Conservation (phyloP, 805 yeast species). For the Schwanniomyces pseudopolymorphus region DNA sequence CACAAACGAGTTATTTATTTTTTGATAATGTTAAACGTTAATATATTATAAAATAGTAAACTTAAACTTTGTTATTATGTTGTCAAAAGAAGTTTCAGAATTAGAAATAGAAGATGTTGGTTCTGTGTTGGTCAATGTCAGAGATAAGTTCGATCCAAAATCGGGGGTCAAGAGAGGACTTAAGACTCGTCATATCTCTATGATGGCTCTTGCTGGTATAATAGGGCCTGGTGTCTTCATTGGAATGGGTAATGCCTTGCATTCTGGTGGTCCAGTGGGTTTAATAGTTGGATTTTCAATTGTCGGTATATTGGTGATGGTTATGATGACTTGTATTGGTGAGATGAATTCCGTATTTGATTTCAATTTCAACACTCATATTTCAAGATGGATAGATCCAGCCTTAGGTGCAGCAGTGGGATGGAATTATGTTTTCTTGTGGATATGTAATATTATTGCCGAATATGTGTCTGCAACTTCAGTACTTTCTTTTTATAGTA, state of each 20-base stretch:
- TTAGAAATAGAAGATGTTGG: slow-evolving; percentile 1
- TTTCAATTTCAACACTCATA: slow-evolving; percentile 48
- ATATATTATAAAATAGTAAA: no score
- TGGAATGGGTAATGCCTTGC: slow-evolving; percentile 49
- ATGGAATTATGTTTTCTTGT: slow-evolving; percentile 45
- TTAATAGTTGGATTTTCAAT: slow-evolving; percentile 2
- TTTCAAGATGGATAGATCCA: slow-evolving; percentile 47
- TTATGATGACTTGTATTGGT: slow-evolving; percentile 5
- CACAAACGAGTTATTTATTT: not conserved
- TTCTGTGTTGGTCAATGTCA: slow-evolving; percentile 19
- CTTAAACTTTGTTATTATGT: no score
- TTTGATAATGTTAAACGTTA: not conserved
- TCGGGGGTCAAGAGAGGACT: slow-evolving; percentile 50
- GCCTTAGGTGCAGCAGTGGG: slow-evolving; percentile 60
- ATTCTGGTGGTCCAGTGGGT: slow-evolving; percentile 57
- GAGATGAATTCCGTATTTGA: slow-evolving; percentile 13
- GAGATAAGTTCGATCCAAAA: slow-evolving; percentile 12
- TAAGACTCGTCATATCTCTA: slow-evolving; percentile 49
- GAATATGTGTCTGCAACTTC: slow-evolving; percentile 4
- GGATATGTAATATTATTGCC: slow-evolving; percentile 16
- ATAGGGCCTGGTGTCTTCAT: slow-evolving; percentile 60
- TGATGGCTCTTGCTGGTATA: slow-evolving; percentile 55
- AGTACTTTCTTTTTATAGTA: slow-evolving; percentile 2
- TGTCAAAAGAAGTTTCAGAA: not conserved
- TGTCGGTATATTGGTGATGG: slow-evolving; percentile 3